Evolutionary conservation across 2,329 filamentous ascomycete genomes (phyloP).

Genomic region (Aureobasidium pullulans): DNA sequence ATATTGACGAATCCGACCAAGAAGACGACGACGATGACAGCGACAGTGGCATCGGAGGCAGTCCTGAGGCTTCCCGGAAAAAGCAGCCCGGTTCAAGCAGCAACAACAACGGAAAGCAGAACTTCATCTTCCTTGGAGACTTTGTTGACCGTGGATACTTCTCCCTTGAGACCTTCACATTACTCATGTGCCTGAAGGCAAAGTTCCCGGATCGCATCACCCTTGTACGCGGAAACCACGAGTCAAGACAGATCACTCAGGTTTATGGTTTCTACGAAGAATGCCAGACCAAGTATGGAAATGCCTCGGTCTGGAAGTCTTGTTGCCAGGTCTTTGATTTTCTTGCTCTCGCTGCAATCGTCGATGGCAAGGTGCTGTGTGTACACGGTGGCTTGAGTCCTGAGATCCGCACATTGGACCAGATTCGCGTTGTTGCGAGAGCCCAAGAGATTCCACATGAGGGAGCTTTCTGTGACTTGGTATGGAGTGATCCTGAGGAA

Average conservation of each 20-base stretch:
- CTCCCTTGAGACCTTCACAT: constrained; percentile 64
- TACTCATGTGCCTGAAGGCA: constrained; percentile 65
- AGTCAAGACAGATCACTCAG: constrained; percentile 97
- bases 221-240: constrained; percentile 96
- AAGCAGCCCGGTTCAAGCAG: constrained; percentile 24
- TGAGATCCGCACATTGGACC: constrained; percentile 91
- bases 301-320: constrained; percentile 98
- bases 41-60: constrained; percentile 34
- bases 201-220: constrained; percentile 86
- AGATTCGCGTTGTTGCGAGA: constrained; percentile 88
- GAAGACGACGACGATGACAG: constrained; percentile 43
- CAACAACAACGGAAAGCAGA: constrained; percentile 52
- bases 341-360: constrained; percentile 90
- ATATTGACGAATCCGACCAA: constrained; percentile 31
- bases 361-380: constrained; percentile 99
- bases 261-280: constrained; percentile 99
- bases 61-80: constrained; percentile 27
- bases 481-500: constrained; percentile 99
- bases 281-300: constrained; percentile 96
- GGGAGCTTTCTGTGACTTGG: constrained; percentile 93
- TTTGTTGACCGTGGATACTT: constrained; percentile 71
- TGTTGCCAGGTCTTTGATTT: constrained; percentile 99
- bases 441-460: constrained; percentile 99
- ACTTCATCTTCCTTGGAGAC: constrained; percentile 66
- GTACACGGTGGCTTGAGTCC: constrained; percentile 93